Base-by-base conservation (phyloP, 768 basidiomycete genomes). In the Leccinum variicolor region DNA sequence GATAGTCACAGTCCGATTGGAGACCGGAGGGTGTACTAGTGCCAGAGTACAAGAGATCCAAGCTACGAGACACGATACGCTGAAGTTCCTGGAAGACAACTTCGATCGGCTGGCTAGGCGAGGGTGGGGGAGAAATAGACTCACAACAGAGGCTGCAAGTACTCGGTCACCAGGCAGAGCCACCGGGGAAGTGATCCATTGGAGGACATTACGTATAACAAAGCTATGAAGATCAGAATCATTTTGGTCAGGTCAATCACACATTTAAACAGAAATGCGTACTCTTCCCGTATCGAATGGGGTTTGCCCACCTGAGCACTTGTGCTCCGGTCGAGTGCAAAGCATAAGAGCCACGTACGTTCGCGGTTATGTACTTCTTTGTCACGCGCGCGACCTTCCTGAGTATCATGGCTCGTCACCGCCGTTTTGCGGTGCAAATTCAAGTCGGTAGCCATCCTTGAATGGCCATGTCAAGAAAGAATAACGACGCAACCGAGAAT, bases 231-330 rank as follows among this genome's bases (percentile, higher is more conserved):
- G 59, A 50, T 52, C 34, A 17, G 54, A 57, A 33, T 4, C 49
- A 23, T 8, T 23, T 53, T 3, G 1, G n/a, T 50, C 31, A 57
- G 25, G 21, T 36, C 14, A 33, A 19, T 25, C 25, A 34, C 49
- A 48, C 10, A 14, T 28, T 19, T 48, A n/a, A 43, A 50, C 8
- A 50, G 6, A 50, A 19, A 36, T 26, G 81, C 92, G 64, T 69
- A 94, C 92, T 99, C 96, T 74, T 98, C 96, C 69, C 89, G 86
- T 63, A 98, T 87, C 3, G 88, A 85, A 68, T 91, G 86, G 4
- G 96, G 96, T 74, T 97, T 98, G 46, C 95, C 95, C 93, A 98
- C 93, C 74, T 96, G 94, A 1, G 95, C 91, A 63, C 93, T 92
- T 57, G 89, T 81, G 64, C 94, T 96, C 60, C 93, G 81, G 70